A percentile compares a stretch with the other conserved stretches of the same genome.
Evolutionary conservation across 2,329 filamentous ascomycete species (phyloP).

Genomic region (Penicillium glabrum): DNA sequence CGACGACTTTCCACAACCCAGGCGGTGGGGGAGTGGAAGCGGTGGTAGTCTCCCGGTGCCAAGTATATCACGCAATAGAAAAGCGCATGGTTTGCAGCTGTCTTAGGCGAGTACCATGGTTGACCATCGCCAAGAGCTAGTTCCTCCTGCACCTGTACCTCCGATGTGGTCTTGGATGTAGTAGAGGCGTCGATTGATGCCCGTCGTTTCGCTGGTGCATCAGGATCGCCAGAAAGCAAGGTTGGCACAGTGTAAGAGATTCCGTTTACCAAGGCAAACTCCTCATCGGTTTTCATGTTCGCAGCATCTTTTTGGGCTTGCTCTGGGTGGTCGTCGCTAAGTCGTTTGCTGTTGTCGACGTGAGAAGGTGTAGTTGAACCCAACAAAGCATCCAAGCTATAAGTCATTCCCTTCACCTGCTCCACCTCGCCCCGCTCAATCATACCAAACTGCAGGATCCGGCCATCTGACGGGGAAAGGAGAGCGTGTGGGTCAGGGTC

Average conservation of each 20-base stretch:
- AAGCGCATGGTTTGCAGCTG: slow-evolving; percentile 64
- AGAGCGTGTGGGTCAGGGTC: slow-evolving; percentile 78
- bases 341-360: slow-evolving; percentile 39
- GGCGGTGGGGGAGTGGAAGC: slow-evolving; percentile 91
- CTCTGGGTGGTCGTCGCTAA: slow-evolving; percentile 34
- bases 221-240: slow-evolving; percentile 69
- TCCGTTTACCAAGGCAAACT: slow-evolving; percentile 91
- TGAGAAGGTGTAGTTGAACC: slow-evolving; percentile 58
- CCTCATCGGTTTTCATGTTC: slow-evolving; percentile 75
- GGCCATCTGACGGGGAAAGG: slow-evolving; percentile 85
- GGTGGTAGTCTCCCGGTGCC: slow-evolving; percentile 95
- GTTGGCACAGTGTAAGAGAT: slow-evolving; percentile 92
- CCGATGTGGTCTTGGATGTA: slow-evolving; percentile 65
- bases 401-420: slow-evolving; percentile 98
- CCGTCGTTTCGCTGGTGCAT: slow-evolving; percentile 48
- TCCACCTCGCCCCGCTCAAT: slow-evolving; percentile 95
- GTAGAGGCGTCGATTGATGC: slow-evolving; percentile 72
- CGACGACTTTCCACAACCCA: slow-evolving; percentile 94
- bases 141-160: slow-evolving; percentile 80
- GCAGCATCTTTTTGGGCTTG: slow-evolving; percentile 53
- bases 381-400: slow-evolving; percentile 88
- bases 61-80: slow-evolving; percentile 97
- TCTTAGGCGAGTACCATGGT: slow-evolving; percentile 70
- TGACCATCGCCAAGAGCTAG: slow-evolving; percentile 66
- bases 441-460: slow-evolving; percentile 84